Base-by-base conservation (phyloP, 1,284 basidiomycete species). In the Trichosporon ovoides region DNA sequence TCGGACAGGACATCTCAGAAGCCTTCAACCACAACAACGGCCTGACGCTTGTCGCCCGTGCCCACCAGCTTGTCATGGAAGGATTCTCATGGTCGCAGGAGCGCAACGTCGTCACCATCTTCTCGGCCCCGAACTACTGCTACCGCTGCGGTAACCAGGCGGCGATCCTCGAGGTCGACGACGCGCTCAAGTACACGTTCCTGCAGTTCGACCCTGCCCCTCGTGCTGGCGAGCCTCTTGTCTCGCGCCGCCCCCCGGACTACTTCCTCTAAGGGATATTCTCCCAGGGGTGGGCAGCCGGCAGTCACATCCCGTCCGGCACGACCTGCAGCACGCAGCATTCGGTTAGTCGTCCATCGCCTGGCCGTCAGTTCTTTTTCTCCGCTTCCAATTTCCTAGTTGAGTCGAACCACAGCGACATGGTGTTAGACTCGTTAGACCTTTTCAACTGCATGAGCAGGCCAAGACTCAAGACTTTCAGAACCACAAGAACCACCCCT, bases 81-180 rank as follows among this genome's bases (percentile, higher is more conserved):
- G 94, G 94, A 84, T 83, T 78, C 70, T 77, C 74, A 61, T 98
- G 95, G 94, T 93, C 93, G 63, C 95, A 98, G 80, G 95, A 98
- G 80, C 85, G 93, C 75, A 98, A 98, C 74, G 96, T 98, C n/a
- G 95, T 98, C 65, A 98, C 95, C 49, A 98, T 98, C 75, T 98
- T 98, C 82, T 97, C 94, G 65, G 95, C 95, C 68, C 95, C 95
- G 51, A 97, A 97, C 80, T 96, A 96, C 80, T 98, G 96, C 80
- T 98, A 99, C 83, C 85, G 96, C 76, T 98, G 96, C 77, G 95
- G 95, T 57, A 99, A 99, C 79, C 96, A 98, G 77, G 95, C 95
- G 51, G 96, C 96, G 52, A 99, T 99, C 77, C 96, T 99, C 88
- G 95, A 98, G 80, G 97, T 98, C 78, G 95, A 98, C 79, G 96